Evolutionary conservation across 192 early-diverging fungal genomes (phyloP).

Genomic region (Coemansia sp.): DNA sequence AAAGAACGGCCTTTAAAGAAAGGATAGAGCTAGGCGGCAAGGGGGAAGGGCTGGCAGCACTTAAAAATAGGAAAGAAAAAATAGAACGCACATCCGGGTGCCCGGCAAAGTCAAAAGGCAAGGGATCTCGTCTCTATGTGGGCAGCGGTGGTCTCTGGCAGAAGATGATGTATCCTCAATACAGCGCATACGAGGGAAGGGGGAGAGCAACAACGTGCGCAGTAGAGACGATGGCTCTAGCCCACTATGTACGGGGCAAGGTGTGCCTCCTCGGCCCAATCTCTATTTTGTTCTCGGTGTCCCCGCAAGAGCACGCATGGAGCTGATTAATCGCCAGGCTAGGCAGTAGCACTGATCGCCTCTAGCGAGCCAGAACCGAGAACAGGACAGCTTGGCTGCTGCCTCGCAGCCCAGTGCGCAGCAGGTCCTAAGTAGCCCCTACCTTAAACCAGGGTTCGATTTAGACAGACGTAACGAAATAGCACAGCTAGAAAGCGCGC

Average conservation of each 20-base stretch:
- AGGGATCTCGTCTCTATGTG: not conserved
- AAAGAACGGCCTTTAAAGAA: constrained; percentile 1
- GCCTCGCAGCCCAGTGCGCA: not conserved
- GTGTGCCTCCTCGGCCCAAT: not conserved
- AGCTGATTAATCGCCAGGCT: not conserved
- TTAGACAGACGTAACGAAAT: not conserved
- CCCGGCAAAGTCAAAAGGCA: not conserved
- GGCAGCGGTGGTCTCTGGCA: not conserved
- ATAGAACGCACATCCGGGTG: constrained; percentile 1
- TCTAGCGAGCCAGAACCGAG: not conserved
- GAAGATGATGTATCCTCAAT: not conserved
- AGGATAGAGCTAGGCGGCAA: not conserved
- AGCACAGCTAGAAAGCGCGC: not conserved
- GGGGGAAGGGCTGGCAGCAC: not conserved
- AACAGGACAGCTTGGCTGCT: not conserved
- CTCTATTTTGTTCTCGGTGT: not conserved
- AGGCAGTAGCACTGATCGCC: not conserved
- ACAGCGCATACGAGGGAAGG: not conserved
- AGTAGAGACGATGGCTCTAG: not conserved
- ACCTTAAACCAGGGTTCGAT: not conserved
- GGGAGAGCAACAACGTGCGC: constrained; percentile 2
- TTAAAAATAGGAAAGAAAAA: not conserved
- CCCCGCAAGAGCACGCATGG: not conserved
- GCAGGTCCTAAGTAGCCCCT: not conserved
- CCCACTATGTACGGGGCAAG: not conserved